Conservation (phyloP, 352 stramenopile genomes). For the Sclerospora graminicola region DNA sequence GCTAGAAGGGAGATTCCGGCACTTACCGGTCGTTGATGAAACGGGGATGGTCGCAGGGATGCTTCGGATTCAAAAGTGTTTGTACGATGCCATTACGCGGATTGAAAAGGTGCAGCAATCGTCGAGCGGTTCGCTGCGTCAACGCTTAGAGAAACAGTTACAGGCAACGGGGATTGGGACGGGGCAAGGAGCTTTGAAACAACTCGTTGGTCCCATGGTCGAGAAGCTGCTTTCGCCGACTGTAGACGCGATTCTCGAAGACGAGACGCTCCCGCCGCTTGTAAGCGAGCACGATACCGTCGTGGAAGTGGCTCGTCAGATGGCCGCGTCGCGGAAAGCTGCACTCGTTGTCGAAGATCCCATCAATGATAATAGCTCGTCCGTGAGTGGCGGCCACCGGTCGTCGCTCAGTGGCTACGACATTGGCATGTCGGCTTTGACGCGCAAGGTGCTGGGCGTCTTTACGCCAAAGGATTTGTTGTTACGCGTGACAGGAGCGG, state of each 20-base stretch:
- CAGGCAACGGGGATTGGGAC: slow-evolving; percentile 47
- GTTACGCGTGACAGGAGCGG: slow-evolving; percentile 88
- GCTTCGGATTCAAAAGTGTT: slow-evolving; percentile 97
- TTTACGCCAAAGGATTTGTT: slow-evolving; percentile 98
- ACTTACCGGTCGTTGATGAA: slow-evolving; percentile 92
- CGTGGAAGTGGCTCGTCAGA: slow-evolving; percentile 80
- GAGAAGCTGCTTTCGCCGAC: slow-evolving; percentile 81
- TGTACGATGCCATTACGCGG: slow-evolving; percentile 97
- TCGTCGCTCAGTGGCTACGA: slow-evolving; percentile 31
- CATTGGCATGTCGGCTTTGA: slow-evolving; percentile 29
- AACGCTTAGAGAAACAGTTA: slow-evolving; percentile 72
- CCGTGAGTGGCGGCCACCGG: slow-evolving; percentile 23
- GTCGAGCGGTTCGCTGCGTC: slow-evolving; percentile 56
- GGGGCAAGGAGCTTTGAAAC: slow-evolving; percentile 54
- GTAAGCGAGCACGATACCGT: slow-evolving; percentile 69
- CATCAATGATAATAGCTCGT: slow-evolving; percentile 27
- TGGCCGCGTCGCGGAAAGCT: slow-evolving; percentile 73
- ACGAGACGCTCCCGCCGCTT: slow-evolving; percentile 66
- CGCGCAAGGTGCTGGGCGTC: slow-evolving; percentile 86
- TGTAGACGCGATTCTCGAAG: slow-evolving; percentile 71
- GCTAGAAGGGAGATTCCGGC: slow-evolving; percentile 90
- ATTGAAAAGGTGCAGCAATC: slow-evolving; percentile 88
- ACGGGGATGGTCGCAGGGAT: slow-evolving; percentile 90
- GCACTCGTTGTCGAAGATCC: slow-evolving; percentile 72
- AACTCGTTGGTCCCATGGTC: slow-evolving; percentile 74